A percentile compares a stretch with the other conserved stretches of the same genome.
Evolutionary conservation across 202 grass and related monocot species (phyloP).

Genomic region (Alloteropsis angusta): DNA sequence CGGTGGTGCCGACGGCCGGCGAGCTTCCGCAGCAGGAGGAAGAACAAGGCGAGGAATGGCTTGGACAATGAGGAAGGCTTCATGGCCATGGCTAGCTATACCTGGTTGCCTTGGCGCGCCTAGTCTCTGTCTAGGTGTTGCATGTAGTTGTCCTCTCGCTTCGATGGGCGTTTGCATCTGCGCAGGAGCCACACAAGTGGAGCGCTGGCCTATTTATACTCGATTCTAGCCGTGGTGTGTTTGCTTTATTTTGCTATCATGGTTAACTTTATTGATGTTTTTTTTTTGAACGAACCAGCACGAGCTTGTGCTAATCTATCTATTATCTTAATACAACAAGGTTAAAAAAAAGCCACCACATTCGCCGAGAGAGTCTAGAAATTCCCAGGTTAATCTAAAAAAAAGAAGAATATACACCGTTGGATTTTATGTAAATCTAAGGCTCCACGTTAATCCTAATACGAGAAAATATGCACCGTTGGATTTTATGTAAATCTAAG

Average conservation of each 20-base stretch:
- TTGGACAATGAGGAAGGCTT: slow-evolving; percentile 29
- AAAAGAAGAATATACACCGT: no score
- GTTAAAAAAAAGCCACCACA: no score
- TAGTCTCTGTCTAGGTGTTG: slow-evolving; percentile 13
- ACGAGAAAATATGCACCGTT: no score
- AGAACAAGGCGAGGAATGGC: slow-evolving; percentile 30
- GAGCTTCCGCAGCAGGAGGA: slow-evolving; percentile 32
- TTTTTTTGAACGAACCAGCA: no score
- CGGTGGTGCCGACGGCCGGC: slow-evolving; percentile 3
- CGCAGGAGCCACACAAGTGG: neutral
- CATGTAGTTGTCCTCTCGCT: neutral
- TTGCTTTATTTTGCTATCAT: neutral
- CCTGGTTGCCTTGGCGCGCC: neutral
- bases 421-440: no score
- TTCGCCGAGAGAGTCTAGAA: no score
- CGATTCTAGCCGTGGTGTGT: neutral
- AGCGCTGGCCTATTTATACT: neutral
- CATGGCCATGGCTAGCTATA: slow-evolving; percentile 3
- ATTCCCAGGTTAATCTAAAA: no score
- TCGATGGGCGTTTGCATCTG: slow-evolving; percentile 2
- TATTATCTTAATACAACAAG: no score
- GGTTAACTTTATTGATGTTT: neutral
- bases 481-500: no score
- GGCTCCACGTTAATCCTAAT: no score
- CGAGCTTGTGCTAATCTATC: no score